Evolutionary conservation across 257 asterid species (phyloP).

Genomic region (Perilla frutescens): DNA sequence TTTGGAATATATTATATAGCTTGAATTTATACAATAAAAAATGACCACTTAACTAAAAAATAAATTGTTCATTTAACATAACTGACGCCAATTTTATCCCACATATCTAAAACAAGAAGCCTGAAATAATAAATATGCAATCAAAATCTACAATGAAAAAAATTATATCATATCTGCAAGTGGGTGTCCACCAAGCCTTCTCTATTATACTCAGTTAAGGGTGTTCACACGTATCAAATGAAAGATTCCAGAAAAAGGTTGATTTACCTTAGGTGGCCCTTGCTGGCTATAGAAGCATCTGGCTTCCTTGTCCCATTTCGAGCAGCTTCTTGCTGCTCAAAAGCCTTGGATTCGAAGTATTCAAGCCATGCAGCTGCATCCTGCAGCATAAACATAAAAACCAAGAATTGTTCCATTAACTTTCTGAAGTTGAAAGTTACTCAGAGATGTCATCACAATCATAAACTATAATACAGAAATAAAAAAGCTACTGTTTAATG

Average conservation of each 20-base stretch:
- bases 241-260: conserved; percentile 19
- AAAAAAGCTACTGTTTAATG: conserved; percentile 12
- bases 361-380: conserved; percentile 99
- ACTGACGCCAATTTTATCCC: neutral
- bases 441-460: conserved; percentile 9
- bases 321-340: conserved; percentile 97
- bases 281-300: conserved; percentile 94
- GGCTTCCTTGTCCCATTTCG: conserved; percentile 90
- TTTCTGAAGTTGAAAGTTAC: conserved; percentile 24
- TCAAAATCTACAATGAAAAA: neutral
- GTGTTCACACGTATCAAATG: conserved; percentile 20
- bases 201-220: conserved; percentile 9
- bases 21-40: neutral
- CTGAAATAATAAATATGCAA: neutral
- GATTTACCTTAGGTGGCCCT: conserved; percentile 85
- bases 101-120: conserved; percentile 11
- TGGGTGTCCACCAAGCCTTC: conserved; percentile 10
- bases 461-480: conserved; percentile 6
- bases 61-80: neutral
- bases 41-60: neutral
- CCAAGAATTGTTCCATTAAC: conserved; percentile 22
- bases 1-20: neutral
- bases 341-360: conserved; percentile 92
- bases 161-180: neutral
- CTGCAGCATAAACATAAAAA: conserved; percentile 45